Percentiles rank a stretch among this genome's conserved stretches.
Conservation (phyloP, 768 basidiomycete genomes). For the Xanthoconium purpureum region DNA sequence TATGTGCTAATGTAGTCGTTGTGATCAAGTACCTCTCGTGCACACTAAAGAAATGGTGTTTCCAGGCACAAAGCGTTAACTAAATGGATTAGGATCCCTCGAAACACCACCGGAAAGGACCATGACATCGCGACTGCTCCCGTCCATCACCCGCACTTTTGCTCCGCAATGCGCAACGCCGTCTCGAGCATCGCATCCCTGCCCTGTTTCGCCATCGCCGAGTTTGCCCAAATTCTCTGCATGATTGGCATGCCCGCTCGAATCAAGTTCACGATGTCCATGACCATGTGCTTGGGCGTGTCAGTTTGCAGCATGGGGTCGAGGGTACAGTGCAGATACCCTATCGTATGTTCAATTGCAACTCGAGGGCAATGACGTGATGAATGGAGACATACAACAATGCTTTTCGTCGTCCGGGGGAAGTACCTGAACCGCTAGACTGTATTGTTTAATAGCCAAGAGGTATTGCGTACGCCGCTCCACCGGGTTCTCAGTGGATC, state of each 20-base stretch:
- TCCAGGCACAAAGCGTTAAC: too few species aligned
- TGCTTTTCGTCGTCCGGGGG: constrained; percentile 1
- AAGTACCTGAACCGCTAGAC: neutral
- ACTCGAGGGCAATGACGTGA: neutral
- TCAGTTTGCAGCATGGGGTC: neutral
- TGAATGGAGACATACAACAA: neutral
- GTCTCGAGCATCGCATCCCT: neutral
- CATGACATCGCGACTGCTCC: too few species aligned
- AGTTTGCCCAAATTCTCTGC: neutral
- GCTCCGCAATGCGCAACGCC: neutral
- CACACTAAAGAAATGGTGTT: too few species aligned
- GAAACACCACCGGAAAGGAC: too few species aligned
- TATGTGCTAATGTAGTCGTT: too few species aligned
- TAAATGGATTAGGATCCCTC: too few species aligned
- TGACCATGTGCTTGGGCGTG: neutral
- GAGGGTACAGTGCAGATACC: neutral
- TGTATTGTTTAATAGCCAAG: neutral
- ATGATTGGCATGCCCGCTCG: neutral
- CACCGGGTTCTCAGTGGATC: neutral
- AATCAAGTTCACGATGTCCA: neutral
- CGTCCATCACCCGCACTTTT: neutral
- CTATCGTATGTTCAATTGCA: neutral
- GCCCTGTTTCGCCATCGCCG: constrained; percentile 1
- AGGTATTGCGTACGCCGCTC: neutral
- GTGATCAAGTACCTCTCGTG: too few species aligned